A percentile compares a stretch with the other conserved stretches of the same genome.
These are phyloP conservation scores for Pleurotus djamor DNA, from an alignment of 768 basidiomycete species.

Conservation along the genomic window DNA sequence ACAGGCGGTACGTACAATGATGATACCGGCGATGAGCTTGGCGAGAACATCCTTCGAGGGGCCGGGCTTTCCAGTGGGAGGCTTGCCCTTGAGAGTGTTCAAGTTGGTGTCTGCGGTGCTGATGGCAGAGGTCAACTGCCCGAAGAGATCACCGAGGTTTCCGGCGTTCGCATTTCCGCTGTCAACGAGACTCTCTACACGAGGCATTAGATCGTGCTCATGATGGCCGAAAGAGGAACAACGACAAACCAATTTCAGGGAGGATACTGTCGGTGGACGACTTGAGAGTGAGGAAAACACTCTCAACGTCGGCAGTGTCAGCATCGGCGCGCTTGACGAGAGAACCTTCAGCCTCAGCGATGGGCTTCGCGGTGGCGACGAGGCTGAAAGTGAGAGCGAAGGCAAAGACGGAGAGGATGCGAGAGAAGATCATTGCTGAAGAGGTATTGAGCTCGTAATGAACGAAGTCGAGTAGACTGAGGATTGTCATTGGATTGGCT, in stretches of 20 bases:
- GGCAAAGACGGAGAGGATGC: constrained; percentile 5
- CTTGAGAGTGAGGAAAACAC: constrained; percentile 17
- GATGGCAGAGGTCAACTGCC: constrained; percentile 17
- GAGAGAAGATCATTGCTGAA: not conserved
- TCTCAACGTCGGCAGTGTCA: constrained; percentile 16
- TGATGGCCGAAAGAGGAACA: not conserved
- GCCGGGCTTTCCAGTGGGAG: constrained; percentile 12
- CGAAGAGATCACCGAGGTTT: constrained; percentile 18
- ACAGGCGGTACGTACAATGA: constrained; percentile 15
- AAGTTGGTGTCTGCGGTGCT: constrained; percentile 18
- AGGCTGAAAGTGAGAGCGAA: constrained; percentile 8
- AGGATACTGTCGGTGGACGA: constrained; percentile 15
- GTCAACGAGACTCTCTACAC: constrained; percentile 8
- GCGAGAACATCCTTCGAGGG: constrained; percentile 23
- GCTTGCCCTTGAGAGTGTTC: constrained; percentile 10
- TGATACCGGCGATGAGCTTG: constrained; percentile 18
- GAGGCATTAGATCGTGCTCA: not conserved
- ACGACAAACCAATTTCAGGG: constrained; percentile 16
- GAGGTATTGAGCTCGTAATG: too few species aligned
- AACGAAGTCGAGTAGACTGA: too few species aligned
- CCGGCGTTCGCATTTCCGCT: constrained; percentile 15
- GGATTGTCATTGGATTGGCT: too few species aligned
- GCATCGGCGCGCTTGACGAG: constrained; percentile 9
- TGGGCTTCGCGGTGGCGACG: constrained; percentile 9
- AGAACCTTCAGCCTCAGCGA: constrained; percentile 3